phyloP scores from a whole-genome alignment of 257 asterid species.

The Solanum infundibuliforme region DNA sequence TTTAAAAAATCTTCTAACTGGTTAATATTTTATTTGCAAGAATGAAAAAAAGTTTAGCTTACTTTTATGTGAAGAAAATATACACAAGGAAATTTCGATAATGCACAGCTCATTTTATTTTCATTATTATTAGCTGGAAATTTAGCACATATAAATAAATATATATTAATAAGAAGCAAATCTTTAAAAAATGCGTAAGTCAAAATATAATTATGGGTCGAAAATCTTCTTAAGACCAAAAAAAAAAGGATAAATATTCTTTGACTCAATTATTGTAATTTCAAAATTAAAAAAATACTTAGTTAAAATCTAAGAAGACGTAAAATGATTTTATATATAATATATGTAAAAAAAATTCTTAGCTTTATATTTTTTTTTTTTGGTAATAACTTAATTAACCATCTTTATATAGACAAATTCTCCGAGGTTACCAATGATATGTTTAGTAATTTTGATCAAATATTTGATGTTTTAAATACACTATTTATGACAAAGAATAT shows the following conservation, averaged over 20 bases:
- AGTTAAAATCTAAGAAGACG: not conserved
- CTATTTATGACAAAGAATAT: not conserved
- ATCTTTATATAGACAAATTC: too few species aligned
- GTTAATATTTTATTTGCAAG: not conserved
- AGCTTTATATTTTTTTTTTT: not conserved
- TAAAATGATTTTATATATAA: too few species aligned
- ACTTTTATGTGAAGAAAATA: not conserved
- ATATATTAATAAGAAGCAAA: not conserved
- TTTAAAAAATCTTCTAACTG: not conserved
- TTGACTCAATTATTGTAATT: not conserved
- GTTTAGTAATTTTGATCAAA: not conserved
- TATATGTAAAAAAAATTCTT: not conserved
- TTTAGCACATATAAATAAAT: not conserved
- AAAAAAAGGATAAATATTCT: not conserved
- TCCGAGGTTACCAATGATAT: not conserved
- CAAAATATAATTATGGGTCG: not conserved
- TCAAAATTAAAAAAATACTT: not conserved
- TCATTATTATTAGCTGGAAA: not conserved
- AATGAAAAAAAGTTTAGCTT: not conserved
- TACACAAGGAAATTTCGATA: not conserved
- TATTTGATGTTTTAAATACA: not conserved
- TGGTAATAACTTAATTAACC: not conserved
- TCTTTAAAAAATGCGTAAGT: too few species aligned
- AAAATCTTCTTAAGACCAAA: not conserved
- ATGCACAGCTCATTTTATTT: not conserved